These are phyloP conservation scores for Trichosporon sp. DNA, from an alignment of 1,284 basidiomycete species.

Conservation along the genomic window DNA sequence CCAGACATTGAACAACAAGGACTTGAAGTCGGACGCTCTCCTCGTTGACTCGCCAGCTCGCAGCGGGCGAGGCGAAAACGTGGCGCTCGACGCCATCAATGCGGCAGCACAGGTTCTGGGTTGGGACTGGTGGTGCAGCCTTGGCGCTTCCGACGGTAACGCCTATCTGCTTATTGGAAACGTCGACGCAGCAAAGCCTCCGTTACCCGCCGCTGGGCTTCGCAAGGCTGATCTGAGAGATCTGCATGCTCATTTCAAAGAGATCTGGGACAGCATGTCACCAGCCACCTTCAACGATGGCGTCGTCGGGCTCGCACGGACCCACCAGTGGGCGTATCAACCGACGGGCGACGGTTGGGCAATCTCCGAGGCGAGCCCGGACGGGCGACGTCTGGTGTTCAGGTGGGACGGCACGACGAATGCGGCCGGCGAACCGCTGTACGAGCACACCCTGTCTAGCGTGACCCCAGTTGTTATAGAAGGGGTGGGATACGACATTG, in stretches of 20 bases:
- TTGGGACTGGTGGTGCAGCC: background rate
- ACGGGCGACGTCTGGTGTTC: background rate
- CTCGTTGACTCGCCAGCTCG: background rate
- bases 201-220: background rate
- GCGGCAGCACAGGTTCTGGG: background rate
- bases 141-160: background rate
- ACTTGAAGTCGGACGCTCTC: background rate
- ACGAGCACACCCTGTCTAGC: background rate
- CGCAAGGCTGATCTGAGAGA: background rate
- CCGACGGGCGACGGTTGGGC: background rate
- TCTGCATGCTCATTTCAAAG: background rate
- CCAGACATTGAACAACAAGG: constrained; percentile 1
- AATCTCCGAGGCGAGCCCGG: background rate
- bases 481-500: background rate
- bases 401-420: background rate
- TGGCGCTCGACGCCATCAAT: background rate
- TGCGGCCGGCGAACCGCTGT: background rate
- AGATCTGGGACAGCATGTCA: background rate
- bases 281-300: background rate
- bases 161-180: background rate
- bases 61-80: background rate
- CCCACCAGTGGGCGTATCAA: background rate
- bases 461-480: background rate
- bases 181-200: background rate
- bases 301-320: background rate